These are phyloP conservation scores for Dianthus caryophyllus DNA, from an alignment of 148 eudicot genomes.

Conservation along the genomic window DNA sequence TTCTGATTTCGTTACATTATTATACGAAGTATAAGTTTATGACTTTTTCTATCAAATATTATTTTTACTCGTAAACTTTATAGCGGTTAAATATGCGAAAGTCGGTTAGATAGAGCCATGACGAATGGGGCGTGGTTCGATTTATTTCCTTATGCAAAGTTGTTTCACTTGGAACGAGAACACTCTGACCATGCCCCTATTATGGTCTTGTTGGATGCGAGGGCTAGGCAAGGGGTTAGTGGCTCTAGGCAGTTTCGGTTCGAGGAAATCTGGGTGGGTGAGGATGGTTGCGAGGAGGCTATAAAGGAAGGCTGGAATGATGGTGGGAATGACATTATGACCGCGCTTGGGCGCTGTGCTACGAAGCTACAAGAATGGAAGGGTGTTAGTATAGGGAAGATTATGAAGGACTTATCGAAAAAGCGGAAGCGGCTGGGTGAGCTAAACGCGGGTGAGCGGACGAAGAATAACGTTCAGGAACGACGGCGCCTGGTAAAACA, in stretches of 20 bases:
- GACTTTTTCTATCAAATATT: too few species aligned
- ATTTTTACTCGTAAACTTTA: too few species aligned
- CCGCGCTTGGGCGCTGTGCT: neutral
- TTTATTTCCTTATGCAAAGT: too few species aligned
- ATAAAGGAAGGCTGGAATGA: neutral
- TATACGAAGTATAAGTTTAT: too few species aligned
- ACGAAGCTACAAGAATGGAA: neutral
- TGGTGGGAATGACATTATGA: neutral
- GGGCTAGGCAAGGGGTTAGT: too few species aligned
- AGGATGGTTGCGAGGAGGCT: neutral
- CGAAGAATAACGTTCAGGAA: neutral
- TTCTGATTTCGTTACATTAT: too few species aligned
- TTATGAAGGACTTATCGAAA: neutral
- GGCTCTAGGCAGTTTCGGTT: neutral
- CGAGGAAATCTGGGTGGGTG: neutral
- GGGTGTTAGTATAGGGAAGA: neutral
- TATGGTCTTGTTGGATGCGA: too few species aligned
- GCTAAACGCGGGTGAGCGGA: neutral
- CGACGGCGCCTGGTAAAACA: neutral
- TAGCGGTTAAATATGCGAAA: too few species aligned
- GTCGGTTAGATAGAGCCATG: too few species aligned
- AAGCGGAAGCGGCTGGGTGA: neutral
- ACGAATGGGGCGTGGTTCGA: too few species aligned
- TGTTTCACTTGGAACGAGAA: too few species aligned
- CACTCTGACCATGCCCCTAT: too few species aligned